Evolutionary conservation across 768 basidiomycete species (phyloP).

Genomic region (Mycena albidolilacea): DNA sequence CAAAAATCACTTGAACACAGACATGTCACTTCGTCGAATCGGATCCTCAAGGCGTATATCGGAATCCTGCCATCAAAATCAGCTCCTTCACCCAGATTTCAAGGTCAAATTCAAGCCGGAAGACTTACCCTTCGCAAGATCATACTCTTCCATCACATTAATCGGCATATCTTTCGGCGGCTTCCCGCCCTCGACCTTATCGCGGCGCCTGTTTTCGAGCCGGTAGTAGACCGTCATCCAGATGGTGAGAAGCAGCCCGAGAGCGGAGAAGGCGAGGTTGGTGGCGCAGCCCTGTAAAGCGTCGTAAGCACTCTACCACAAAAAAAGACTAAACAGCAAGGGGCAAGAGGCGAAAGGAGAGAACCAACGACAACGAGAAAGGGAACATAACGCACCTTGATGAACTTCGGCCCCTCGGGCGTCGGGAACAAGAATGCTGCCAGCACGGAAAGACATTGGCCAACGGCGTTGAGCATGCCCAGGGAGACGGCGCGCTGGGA

Average conservation of each 20-base stretch:
- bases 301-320: no score
- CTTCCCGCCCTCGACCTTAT: conserved; percentile 18
- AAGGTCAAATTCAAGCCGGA: no score
- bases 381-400: background rate
- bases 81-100: no score
- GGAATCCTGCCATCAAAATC: no score
- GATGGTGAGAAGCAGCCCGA: conserved; percentile 15
- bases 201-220: conserved; percentile 11
- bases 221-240: conserved; percentile 24
- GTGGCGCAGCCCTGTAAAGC: conserved; percentile 20
- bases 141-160: conserved; percentile 34
- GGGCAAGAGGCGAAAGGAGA: no score
- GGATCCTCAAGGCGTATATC: no score
- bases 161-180: conserved; percentile 13
- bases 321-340: no score
- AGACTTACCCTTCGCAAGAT: background rate
- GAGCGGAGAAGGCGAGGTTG: conserved; percentile 25
- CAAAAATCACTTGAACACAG: no score
- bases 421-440: conserved; percentile 36
- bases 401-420: conserved; percentile 20
- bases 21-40: no score
- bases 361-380: no score
- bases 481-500: conserved; percentile 35
- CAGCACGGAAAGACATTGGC: conserved; percentile 35
- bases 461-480: conserved; percentile 34